These are phyloP conservation scores for Didymella sp. DNA, from an alignment of 2,329 filamentous ascomycete genomes.

Conservation along the genomic window DNA sequence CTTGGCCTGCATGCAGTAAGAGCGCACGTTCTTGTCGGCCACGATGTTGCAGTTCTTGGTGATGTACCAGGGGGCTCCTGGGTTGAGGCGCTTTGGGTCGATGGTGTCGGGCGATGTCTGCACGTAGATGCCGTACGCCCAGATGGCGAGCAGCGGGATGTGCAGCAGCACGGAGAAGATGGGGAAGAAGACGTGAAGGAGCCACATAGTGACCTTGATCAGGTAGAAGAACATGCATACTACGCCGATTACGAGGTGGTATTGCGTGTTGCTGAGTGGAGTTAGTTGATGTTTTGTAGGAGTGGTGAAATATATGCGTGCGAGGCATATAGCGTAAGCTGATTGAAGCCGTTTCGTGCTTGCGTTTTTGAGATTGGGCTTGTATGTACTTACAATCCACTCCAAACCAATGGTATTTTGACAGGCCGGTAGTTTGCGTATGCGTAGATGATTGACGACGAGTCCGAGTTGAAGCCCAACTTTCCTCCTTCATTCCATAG, in stretches of 20 bases:
- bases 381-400: conserved; percentile 65
- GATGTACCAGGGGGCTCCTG: conserved; percentile 76
- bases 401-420: conserved; percentile 74
- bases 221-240: conserved; percentile 78
- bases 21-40: conserved; percentile 59
- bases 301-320: not conserved
- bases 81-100: conserved; percentile 67
- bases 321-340: not conserved
- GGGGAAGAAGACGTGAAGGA: conserved; percentile 75
- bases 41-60: conserved; percentile 71
- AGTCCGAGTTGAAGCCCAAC: conserved; percentile 76
- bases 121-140: conserved; percentile 70
- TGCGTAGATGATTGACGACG: conserved; percentile 72
- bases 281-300: conserved; percentile 11
- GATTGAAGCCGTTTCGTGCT: not conserved
- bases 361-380: not conserved
- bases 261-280: conserved; percentile 69
- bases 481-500: conserved; percentile 76
- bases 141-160: conserved; percentile 65
- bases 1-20: conserved; percentile 72
- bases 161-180: conserved; percentile 67
- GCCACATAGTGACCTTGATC: conserved; percentile 70
- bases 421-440: conserved; percentile 73
- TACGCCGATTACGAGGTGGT: conserved; percentile 78
- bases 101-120: conserved; percentile 77